Conservation (phyloP, 192 early-diverging fungal genomes). For the Gigaspora rosea region DNA sequence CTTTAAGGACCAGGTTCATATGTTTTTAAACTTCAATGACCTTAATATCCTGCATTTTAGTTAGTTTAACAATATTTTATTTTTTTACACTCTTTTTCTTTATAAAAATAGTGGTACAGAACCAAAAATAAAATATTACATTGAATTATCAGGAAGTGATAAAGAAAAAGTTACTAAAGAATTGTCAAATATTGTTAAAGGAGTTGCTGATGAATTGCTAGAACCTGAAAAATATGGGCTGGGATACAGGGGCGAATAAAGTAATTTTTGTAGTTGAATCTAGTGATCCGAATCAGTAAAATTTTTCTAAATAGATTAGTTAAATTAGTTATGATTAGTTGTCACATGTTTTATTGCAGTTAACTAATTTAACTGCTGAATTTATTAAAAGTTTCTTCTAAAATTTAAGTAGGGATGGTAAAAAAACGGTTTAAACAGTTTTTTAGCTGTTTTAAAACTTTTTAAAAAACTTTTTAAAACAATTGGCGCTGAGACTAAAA, state of each 20-base stretch:
- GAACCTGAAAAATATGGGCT: slow-evolving; percentile 56
- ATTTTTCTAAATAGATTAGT: too few relatives aligned
- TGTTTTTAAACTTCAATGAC: slow-evolving; percentile 30
- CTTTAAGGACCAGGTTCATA: slow-evolving; percentile 58
- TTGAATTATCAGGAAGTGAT: slow-evolving; percentile 60
- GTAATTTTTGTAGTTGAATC: too few relatives aligned
- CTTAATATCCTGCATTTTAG: slow-evolving; percentile 1
- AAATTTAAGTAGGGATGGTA: too few relatives aligned
- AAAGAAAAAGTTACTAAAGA: slow-evolving; percentile 52
- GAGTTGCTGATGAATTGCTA: slow-evolving; percentile 53
- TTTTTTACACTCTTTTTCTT: not conserved
- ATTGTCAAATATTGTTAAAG: slow-evolving; percentile 53
- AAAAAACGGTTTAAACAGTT: too few relatives aligned
- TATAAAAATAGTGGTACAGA: slow-evolving; percentile 72
- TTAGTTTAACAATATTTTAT: not conserved
- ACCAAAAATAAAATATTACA: slow-evolving; percentile 90
- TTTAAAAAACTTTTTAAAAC: too few relatives aligned
- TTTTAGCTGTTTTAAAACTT: too few relatives aligned
- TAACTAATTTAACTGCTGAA: too few relatives aligned
- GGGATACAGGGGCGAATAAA: slow-evolving; percentile 34
- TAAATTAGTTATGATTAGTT: too few relatives aligned
- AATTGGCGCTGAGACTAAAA: too few relatives aligned
- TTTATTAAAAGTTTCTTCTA: too few relatives aligned
- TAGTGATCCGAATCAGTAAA: too few relatives aligned
- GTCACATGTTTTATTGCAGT: too few relatives aligned